Evolutionary conservation across 202 grass and related monocot genomes (phyloP).

Genomic region (Schoenoplectus tabernaemontani): DNA sequence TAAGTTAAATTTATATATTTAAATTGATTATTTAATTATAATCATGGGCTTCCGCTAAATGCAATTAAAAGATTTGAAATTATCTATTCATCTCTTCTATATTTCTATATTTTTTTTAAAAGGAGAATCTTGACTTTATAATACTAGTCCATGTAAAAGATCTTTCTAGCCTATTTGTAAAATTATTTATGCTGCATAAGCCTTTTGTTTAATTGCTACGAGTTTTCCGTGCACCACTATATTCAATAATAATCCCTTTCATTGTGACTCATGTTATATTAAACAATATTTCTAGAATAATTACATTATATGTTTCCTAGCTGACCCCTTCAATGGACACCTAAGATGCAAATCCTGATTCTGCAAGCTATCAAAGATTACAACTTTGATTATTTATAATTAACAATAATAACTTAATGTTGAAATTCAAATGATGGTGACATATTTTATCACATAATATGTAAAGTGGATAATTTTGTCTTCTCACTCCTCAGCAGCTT

Average conservation of each 20-base stretch:
- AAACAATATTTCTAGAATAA: not conserved
- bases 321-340: not conserved
- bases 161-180: not conserved
- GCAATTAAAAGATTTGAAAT: not conserved
- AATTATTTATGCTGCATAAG: not conserved
- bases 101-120: not conserved
- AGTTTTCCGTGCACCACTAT: not conserved
- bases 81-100: not conserved
- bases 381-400: not conserved
- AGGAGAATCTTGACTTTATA: constrained; percentile 16
- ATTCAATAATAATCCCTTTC: constrained; percentile 8
- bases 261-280: not conserved
- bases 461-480: not conserved
- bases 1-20: not conserved
- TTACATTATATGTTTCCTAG: not conserved
- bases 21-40: not conserved
- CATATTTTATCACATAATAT: not conserved
- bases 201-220: not conserved
- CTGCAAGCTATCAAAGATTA: constrained; percentile 9
- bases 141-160: not conserved
- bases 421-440: constrained; percentile 4
- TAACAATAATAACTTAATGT: not conserved
- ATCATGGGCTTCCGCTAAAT: not conserved
- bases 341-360: not conserved
- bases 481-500: not conserved